Base-by-base conservation (phyloP, 1,139 yeast genomes). In the Pneumocystis oryctolagi region DNA sequence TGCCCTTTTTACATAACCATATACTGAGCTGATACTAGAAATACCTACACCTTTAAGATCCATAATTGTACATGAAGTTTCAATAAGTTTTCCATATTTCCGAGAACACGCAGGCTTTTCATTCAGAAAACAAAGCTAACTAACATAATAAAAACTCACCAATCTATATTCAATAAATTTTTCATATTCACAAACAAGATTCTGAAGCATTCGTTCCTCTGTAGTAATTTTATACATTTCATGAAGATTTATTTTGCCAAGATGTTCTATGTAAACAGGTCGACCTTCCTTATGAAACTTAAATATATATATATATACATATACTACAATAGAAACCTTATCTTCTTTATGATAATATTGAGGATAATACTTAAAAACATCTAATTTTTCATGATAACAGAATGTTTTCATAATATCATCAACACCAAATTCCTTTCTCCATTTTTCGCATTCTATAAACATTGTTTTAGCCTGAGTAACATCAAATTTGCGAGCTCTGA, bases 281-380 rank as follows among this genome's bases (percentile, higher is more conserved):
- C 98, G 85, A 61, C 98, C 98, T 67, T 92, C 98, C 72, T 65
- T 37, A 12, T 25, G 25, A n/a, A n/a, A n/a, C n/a, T n/a, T 8
- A 47, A 12, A 25, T 25, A 20, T 47, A 47, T 25, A 25, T 64
- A 20, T 47, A 37, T 20, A 53, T 47, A 25, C 55, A 20, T 14
- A 3, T 2, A 40, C 16, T 14, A 31, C 60, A 37, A 34, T 40
- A 31, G 59, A 25, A 31, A 65, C 67, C 32, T 82, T 88, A 75
- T 92, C 98, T 60, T 92, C 88, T 79, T 92, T 90, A 78, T 92
- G 97, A 76, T 92, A 92, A 77, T 90, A 92, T 76, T 90, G 97
- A 39, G 98, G 98, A 75, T 92, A 92, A 76, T 80, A 85, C 73
- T 82, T 81, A 57, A 59, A 62, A 37, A 63, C 96, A 66, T 84